Conservation (phyloP, 2,329 filamentous ascomycete genomes). For the Beauveria caledonica region DNA sequence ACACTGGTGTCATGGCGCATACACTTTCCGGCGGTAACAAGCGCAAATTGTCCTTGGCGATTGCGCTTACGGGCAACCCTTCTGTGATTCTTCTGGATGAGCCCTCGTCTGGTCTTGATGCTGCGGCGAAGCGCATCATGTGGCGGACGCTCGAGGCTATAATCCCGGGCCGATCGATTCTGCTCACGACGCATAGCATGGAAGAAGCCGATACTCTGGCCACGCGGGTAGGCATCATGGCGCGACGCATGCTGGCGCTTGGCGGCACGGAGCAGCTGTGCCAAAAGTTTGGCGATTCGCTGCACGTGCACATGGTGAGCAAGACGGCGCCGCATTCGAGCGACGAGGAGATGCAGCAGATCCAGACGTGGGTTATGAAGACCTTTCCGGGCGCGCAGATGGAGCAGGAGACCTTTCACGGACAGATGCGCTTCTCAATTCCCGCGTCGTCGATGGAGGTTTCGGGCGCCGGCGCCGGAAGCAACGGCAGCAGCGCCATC, state of each 20-base stretch:
- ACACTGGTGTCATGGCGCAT: conserved; percentile 53
- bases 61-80: conserved; percentile 69
- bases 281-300: conserved; percentile 60
- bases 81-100: conserved; percentile 68
- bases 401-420: conserved; percentile 47
- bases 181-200: conserved; percentile 74
- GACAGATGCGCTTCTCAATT: conserved; percentile 21
- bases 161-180: conserved; percentile 55
- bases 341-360: conserved; percentile 52
- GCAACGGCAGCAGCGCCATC: conserved; percentile 39
- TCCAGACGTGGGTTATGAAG: conserved; percentile 53
- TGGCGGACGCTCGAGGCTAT: conserved; percentile 63
- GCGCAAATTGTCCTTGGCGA: conserved; percentile 64
- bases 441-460: conserved; percentile 18
- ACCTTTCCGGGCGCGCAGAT: conserved; percentile 54
- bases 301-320: conserved; percentile 70
- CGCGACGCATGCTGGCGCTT: conserved; percentile 69
- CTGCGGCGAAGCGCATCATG: conserved; percentile 65
- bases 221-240: conserved; percentile 59
- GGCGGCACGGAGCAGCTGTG: conserved; percentile 63
- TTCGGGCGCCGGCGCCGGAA: conserved; percentile 13
- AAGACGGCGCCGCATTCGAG: conserved; percentile 61
- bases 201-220: conserved; percentile 73
- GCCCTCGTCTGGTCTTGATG: conserved; percentile 65
- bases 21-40: conserved; percentile 71